phyloP scores from a whole-genome alignment of 352 stramenopile species.

The Phytophthora chlamydospora region DNA sequence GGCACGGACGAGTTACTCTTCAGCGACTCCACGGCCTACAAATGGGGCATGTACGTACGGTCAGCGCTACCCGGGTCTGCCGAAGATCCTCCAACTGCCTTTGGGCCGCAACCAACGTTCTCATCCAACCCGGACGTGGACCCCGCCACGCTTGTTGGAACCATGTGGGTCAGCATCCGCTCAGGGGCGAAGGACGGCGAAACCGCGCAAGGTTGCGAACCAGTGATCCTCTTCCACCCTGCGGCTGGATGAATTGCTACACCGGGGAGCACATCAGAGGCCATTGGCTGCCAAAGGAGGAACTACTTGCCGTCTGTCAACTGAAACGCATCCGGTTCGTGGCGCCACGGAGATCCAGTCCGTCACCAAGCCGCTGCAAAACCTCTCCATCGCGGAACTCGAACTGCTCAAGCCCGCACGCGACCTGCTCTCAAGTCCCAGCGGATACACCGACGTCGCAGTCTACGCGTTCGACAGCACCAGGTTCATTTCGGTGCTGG shows the following conservation, averaged over 20 bases:
- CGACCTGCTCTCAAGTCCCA: constrained; percentile 12
- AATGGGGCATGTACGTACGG: constrained; percentile 26
- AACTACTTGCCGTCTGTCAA: constrained; percentile 18
- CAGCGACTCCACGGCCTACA: constrained; percentile 18
- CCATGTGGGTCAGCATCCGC: constrained; percentile 22
- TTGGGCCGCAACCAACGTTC: constrained; percentile 24
- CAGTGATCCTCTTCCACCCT: constrained; percentile 16
- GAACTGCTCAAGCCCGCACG: constrained; percentile 25
- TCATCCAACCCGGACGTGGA: constrained; percentile 6
- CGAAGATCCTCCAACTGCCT: constrained; percentile 25
- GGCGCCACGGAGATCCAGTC: constrained; percentile 23
- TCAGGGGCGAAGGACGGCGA: constrained; percentile 19
- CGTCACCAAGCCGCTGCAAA: constrained; percentile 23
- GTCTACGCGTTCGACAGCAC: constrained; percentile 24
- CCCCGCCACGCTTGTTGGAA: constrained; percentile 4
- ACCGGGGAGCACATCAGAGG: constrained; percentile 3
- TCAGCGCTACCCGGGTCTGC: constrained; percentile 21
- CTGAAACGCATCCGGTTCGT: constrained; percentile 27
- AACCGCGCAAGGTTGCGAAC: constrained; percentile 5
- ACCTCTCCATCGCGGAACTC: constrained; percentile 3
- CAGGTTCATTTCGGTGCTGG: constrained; percentile 30
- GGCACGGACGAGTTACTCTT: constrained; percentile 12
- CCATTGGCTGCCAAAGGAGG: constrained; percentile 17
- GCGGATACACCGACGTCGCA: constrained; percentile 1
- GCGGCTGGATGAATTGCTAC: constrained; percentile 6